Percentiles rank a stretch among this genome's conserved stretches.
These are phyloP conservation scores for Neonectria coccinea DNA, from an alignment of 2,329 filamentous ascomycete species.

Conservation along the genomic window DNA sequence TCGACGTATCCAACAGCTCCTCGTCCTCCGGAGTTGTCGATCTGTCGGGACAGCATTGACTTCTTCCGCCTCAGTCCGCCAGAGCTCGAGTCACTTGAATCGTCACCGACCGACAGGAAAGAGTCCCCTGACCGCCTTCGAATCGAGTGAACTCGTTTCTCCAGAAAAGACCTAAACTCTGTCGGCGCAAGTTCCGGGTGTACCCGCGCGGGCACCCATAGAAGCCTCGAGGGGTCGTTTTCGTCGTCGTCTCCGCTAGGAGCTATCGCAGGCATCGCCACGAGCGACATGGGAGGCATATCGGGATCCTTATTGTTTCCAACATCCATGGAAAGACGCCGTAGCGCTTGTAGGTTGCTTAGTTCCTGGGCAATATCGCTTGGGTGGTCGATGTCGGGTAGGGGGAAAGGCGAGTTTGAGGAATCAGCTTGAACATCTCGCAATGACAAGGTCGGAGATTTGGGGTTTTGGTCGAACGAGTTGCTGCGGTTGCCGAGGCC, in stretches of 20 bases:
- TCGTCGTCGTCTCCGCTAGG: slow-evolving; percentile 82
- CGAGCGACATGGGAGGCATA: slow-evolving; percentile 75
- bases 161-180: slow-evolving; percentile 96
- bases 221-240: slow-evolving; percentile 86
- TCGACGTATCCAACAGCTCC: slow-evolving; percentile 78
- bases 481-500: slow-evolving; percentile 56
- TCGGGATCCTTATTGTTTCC: slow-evolving; percentile 79
- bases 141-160: slow-evolving; percentile 92
- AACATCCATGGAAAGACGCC: slow-evolving; percentile 96
- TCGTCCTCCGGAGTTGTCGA: slow-evolving; percentile 76
- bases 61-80: slow-evolving; percentile 85
- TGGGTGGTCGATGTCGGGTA: slow-evolving; percentile 90
- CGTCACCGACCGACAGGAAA: slow-evolving; percentile 67
- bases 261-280: slow-evolving; percentile 78
- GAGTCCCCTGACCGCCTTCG: slow-evolving; percentile 83
- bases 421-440: slow-evolving; percentile 71
- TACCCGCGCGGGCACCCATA: slow-evolving; percentile 95
- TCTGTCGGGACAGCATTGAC: slow-evolving; percentile 93
- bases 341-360: slow-evolving; percentile 89
- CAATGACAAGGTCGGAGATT: slow-evolving; percentile 65
- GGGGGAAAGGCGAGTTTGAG: slow-evolving; percentile 75
- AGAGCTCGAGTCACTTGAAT: slow-evolving; percentile 65
- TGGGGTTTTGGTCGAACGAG: slow-evolving; percentile 56
- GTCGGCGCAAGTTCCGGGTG: slow-evolving; percentile 95
- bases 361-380: slow-evolving; percentile 92